These are phyloP conservation scores for Geosmithia flava DNA, from an alignment of 2,329 filamentous ascomycete genomes.

Conservation along the genomic window DNA sequence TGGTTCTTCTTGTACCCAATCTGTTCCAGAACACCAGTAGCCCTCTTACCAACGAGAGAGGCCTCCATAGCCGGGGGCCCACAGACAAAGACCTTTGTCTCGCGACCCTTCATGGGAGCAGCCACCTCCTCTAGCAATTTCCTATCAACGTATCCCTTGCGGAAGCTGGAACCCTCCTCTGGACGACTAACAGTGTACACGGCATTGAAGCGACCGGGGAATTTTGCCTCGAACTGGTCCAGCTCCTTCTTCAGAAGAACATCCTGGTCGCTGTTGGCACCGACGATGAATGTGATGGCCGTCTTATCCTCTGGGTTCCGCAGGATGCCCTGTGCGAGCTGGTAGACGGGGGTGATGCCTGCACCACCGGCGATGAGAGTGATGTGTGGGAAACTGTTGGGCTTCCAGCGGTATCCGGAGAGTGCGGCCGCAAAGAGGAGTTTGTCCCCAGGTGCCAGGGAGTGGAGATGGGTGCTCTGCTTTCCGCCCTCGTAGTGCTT, in stretches of 20 bases:
- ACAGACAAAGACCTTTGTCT: conserved; percentile 54
- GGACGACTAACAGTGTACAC: conserved; percentile 44
- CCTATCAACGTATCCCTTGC: conserved; percentile 45
- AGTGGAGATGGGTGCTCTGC: conserved; percentile 54
- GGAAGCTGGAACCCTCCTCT: conserved; percentile 19
- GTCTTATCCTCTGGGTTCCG: conserved; percentile 47
- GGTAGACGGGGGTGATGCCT: conserved; percentile 60
- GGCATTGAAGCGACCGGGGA: conserved; percentile 42
- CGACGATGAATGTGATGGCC: conserved; percentile 51
- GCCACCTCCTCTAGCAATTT: conserved; percentile 39
- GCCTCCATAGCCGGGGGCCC: conserved; percentile 57
- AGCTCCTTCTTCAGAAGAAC: conserved; percentile 44
- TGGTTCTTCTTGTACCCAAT: conserved; percentile 45
- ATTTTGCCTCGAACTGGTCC: conserved; percentile 33
- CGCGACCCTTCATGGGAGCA: conserved; percentile 15
- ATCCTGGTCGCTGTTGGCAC: conserved; percentile 52
- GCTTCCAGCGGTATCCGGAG: conserved; percentile 39
- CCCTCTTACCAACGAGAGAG: conserved; percentile 34
- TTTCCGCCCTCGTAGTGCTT: conserved; percentile 58
- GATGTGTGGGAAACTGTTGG: conserved; percentile 32
- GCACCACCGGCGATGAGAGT: conserved; percentile 58
- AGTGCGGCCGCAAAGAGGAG: conserved; percentile 45
- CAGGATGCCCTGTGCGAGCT: conserved; percentile 51
- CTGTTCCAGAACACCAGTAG: conserved; percentile 37
- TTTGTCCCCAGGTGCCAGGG: conserved; percentile 46